Percentiles rank a stretch among this genome's conserved stretches.
phyloP scores from a whole-genome alignment of 2,329 filamentous ascomycete genomes.

The Xylariales sp. region DNA sequence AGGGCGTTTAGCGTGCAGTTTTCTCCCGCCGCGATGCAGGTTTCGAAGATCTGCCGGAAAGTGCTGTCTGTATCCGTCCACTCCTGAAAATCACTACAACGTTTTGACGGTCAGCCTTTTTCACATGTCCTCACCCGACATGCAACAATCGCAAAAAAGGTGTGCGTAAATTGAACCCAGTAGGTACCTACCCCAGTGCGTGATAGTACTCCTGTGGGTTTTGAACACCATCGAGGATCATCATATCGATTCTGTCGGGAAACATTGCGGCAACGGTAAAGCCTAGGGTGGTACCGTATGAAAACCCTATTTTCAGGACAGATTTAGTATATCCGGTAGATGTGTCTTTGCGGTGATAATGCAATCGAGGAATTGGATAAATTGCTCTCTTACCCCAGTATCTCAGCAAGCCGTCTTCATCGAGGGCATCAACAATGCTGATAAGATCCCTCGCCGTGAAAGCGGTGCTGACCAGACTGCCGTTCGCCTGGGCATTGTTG shows the following conservation, averaged over 20 bases:
- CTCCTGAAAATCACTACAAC: no score
- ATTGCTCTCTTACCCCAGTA: slow-evolving; percentile 30
- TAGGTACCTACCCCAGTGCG: slow-evolving; percentile 10
- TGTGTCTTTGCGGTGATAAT: no score
- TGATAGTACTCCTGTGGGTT: slow-evolving; percentile 29
- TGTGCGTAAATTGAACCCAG: not conserved
- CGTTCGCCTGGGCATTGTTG: slow-evolving; percentile 10
- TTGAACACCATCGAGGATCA: slow-evolving; percentile 32
- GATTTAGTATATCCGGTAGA: no score
- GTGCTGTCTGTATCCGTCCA: slow-evolving; percentile 20
- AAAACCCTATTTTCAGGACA: slow-evolving; percentile 25
- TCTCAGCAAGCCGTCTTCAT: slow-evolving; percentile 30
- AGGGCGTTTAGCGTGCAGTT: slow-evolving; percentile 21
- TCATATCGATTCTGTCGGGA: slow-evolving; percentile 31
- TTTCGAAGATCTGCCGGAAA: slow-evolving; percentile 21
- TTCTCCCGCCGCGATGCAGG: slow-evolving; percentile 20
- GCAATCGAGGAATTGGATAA: no score
- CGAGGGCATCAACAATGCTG: slow-evolving; percentile 31
- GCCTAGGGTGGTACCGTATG: slow-evolving; percentile 36
- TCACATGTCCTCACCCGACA: no score
- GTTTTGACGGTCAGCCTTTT: no score
- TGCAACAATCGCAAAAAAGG: not conserved
- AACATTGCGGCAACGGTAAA: slow-evolving; percentile 35
- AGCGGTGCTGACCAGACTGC: slow-evolving; percentile 23
- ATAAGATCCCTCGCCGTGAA: slow-evolving; percentile 34